phyloP scores from a whole-genome alignment of 805 yeast species.

The Wickerhamiella dianesei region DNA sequence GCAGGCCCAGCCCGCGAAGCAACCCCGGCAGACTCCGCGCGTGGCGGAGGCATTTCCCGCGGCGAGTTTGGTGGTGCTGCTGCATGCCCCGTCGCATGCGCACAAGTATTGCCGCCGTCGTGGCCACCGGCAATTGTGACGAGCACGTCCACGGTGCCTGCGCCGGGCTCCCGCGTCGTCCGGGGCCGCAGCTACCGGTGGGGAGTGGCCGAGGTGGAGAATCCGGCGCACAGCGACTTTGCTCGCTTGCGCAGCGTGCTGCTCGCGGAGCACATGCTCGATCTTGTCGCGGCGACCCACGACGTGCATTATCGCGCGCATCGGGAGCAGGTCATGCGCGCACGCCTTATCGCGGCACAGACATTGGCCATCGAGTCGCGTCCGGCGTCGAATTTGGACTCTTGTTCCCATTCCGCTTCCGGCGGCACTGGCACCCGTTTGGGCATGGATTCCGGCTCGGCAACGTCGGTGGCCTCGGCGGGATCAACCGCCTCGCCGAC shows the following conservation, averaged over 20 bases:
- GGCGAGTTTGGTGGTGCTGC: too few species aligned
- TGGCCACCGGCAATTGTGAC: constrained; percentile 58
- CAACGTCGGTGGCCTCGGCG: neutral
- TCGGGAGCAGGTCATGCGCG: constrained; percentile 30
- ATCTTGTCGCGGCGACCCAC: constrained; percentile 64
- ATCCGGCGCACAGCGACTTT: constrained; percentile 75
- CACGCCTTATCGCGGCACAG: constrained; percentile 14
- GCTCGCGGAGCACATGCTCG: constrained; percentile 72
- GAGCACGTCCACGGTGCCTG: constrained; percentile 50
- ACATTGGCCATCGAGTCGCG: neutral
- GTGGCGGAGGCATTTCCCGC: too few species aligned
- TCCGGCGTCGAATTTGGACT: neutral
- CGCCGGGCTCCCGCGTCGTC: constrained; percentile 45
- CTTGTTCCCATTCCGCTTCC: neutral
- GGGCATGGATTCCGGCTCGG: neutral
- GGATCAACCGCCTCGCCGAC: neutral
- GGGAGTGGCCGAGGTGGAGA: constrained; percentile 83
- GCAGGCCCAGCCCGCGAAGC: too few species aligned
- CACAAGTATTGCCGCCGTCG: neutral
- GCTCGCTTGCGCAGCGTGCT: constrained; percentile 65
- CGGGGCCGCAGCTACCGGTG: constrained; percentile 80
- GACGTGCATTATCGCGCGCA: constrained; percentile 70
- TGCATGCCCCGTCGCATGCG: too few species aligned
- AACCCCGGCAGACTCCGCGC: too few species aligned
- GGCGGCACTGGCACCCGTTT: constrained; percentile 1